Evolutionary conservation across 495 filamentous ascomycete species (phyloP).

Genomic region (Neurospora sp.): DNA sequence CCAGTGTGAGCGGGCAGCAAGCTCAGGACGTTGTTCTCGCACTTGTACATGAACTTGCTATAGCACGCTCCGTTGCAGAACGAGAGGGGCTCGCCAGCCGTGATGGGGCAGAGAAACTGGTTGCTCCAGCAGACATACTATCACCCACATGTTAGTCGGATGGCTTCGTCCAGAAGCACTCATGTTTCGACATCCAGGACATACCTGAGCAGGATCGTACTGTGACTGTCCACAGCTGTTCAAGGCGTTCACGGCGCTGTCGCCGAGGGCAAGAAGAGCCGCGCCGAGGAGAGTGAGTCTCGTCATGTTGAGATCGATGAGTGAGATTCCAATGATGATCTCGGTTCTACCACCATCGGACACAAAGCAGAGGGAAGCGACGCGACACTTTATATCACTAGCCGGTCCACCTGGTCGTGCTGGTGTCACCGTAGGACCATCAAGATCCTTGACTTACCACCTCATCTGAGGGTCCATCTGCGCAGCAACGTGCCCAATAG

Average conservation of each 20-base stretch:
- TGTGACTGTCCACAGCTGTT: conserved; percentile 15
- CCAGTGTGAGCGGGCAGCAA: conserved; percentile 23
- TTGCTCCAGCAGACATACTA: conserved; percentile 25
- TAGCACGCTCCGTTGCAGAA: conserved; percentile 25
- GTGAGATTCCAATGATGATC: neutral
- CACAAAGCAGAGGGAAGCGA: neutral
- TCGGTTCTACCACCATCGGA: neutral
- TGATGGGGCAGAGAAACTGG: conserved; percentile 23
- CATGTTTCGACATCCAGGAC: neutral
- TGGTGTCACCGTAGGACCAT: neutral
- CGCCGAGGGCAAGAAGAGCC: conserved; percentile 9
- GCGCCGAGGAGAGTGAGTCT: conserved; percentile 5
- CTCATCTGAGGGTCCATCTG: neutral
- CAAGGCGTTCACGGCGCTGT: conserved; percentile 7
- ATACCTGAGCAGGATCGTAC: conserved; percentile 22
- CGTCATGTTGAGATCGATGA: conserved; percentile 8
- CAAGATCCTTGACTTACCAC: neutral
- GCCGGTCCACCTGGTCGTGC: neutral
- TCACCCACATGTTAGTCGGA: neutral
- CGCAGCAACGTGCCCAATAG: neutral
- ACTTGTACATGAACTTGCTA: conserved; percentile 31
- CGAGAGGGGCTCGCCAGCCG: conserved; percentile 19
- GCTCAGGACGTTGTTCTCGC: conserved; percentile 20
- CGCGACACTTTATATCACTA: neutral
- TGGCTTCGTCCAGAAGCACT: neutral